Percentiles rank a stretch among this genome's conserved stretches.
Conservation (phyloP, 768 basidiomycete genomes). For the Pleurotus tuoliensis region DNA sequence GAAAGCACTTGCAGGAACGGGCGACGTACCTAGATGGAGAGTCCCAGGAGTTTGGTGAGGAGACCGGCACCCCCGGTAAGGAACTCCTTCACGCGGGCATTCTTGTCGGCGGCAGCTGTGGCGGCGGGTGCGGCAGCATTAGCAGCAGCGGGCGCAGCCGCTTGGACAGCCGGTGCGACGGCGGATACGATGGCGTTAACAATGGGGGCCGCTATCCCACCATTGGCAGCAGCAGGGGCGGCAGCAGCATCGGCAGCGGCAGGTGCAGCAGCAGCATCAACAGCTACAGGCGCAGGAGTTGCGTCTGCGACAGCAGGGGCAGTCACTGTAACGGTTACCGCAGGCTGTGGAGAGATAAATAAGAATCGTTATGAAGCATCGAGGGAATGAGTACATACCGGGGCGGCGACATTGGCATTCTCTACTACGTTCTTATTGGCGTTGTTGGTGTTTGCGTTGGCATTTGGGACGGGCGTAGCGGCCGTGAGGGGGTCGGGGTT, state of each 20-base stretch:
- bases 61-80: slow-evolving; percentile 1
- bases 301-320: not conserved
- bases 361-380: too few relatives aligned
- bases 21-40: not conserved
- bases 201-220: not conserved
- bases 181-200: not conserved
- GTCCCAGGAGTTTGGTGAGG: slow-evolving; percentile 1
- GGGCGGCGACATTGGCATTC: not conserved
- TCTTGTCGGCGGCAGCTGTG: not conserved
- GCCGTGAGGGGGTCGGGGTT: slow-evolving; percentile 5
- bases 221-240: not conserved
- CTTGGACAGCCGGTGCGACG: not conserved
- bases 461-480: not conserved
- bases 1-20: too few relatives aligned
- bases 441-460: not conserved
- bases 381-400: not conserved
- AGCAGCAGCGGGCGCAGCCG: not conserved
- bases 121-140: not conserved
- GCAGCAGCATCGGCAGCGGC: not conserved
- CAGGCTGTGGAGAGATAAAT: not conserved
- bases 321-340: not conserved
- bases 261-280: not conserved
- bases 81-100: slow-evolving; percentile 5
- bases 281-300: not conserved
- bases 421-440: not conserved